Evolutionary conservation across 208 protist genomes (phyloP).

Genomic region (Wallacemonas sp.): DNA sequence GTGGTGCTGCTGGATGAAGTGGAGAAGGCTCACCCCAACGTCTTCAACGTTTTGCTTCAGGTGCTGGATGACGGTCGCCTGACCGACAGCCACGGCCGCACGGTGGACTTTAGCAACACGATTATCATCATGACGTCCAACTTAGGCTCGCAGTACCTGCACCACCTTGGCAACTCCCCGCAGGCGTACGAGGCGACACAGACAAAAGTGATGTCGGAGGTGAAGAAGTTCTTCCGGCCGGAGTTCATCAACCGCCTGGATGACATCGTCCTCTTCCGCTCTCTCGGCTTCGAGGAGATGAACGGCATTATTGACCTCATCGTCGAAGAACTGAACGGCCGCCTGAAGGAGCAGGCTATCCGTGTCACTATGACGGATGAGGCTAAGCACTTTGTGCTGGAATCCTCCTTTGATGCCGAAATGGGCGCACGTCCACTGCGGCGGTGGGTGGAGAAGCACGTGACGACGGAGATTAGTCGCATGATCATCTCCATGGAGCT

Average conservation of each 20-base stretch:
- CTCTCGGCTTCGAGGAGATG: conserved; percentile 40
- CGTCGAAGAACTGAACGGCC: conserved; percentile 62
- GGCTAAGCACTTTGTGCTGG: conserved; percentile 73
- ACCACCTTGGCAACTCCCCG: conserved; percentile 39
- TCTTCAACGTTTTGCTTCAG: conserved; percentile 95
- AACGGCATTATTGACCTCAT: conserved; percentile 45
- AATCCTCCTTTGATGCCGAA: conserved; percentile 71
- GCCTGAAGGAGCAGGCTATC: conserved; percentile 68
- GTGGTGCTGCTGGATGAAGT: conserved; percentile 97
- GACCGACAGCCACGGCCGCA: conserved; percentile 92
- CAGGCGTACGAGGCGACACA: conserved; percentile 32
- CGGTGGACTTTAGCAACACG: conserved; percentile 94
- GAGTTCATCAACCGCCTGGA: conserved; percentile 84
- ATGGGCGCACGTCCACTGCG: conserved; percentile 92
- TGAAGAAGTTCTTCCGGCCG: conserved; percentile 53
- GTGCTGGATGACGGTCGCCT: conserved; percentile 95
- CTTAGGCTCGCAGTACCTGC: conserved; percentile 82
- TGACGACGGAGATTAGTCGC: conserved; percentile 87
- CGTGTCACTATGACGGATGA: conserved; percentile 46
- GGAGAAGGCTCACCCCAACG: conserved; percentile 94
- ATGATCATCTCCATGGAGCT: conserved; percentile 86
- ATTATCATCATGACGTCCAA: conserved; percentile 96
- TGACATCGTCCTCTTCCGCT: conserved; percentile 66
- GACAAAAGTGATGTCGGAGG: conserved; percentile 44
- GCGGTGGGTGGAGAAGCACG: conserved; percentile 87